Base-by-base conservation (phyloP, 352 stramenopile genomes). In the Thalassiosira mediterranea region DNA sequence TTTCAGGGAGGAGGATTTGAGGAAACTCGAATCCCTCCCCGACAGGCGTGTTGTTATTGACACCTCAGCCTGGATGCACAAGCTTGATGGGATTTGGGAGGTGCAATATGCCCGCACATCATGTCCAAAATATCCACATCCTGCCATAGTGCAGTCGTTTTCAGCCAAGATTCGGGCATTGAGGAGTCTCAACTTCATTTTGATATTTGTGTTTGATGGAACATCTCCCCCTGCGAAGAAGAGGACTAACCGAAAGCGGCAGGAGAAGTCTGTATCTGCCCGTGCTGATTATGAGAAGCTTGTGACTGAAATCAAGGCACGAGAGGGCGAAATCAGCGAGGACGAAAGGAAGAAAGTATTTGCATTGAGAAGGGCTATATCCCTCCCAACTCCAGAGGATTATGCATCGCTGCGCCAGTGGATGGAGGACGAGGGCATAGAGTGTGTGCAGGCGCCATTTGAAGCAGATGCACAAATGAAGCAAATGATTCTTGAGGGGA, bases 381-480 rank as follows among this genome's bases (percentile, higher is more conserved):
- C 23, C 15, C 53, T 23, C 28, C 53, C 53, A 15, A 49, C 44
- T 25, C 4, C 53, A 26, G 53, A 62, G 28, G 53, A 62, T 8
- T 62, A 62, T 25, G 26, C 53, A 17, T 49, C 26, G 15, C 26
- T 62, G 53, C 7, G 5, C 15, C 3, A 62, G 19, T 62, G 53
- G 53, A 40, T 62, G 19, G 28, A 5, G 21, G 53, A 49, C 8
- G 44, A 47, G 11, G 23, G 23, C 23, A 62, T 62, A 15, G 53
- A n/a, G 3, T 62, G 15, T 51, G 53, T 62, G n/a, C 53, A 62
- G 29, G 53, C 53, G 15, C 53, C 53, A 19, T 62, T 62, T 49
- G 53, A 62, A n/a, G 53, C 53, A 15, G 53, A 62, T 23, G 53
- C 53, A 4, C 53, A 62, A 23, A 40, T 62, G 4, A 62, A 62